These are phyloP conservation scores for Aaosphaeria arxii DNA, from an alignment of 2,329 filamentous ascomycete species.

Conservation along the genomic window DNA sequence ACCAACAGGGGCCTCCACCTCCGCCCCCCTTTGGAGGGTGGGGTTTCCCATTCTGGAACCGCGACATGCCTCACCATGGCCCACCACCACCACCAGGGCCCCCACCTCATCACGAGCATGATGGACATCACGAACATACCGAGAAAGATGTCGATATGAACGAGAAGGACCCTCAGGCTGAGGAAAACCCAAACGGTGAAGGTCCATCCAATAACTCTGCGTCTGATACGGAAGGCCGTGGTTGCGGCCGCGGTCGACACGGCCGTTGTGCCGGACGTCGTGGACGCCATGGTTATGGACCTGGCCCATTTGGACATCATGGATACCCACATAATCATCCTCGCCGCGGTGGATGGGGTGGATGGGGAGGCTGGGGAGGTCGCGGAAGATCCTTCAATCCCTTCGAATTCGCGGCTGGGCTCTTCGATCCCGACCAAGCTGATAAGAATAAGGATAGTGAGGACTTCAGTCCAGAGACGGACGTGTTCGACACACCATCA, in stretches of 20 bases:
- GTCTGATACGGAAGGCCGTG: slow-evolving; percentile 22
- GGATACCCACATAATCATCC: slow-evolving; percentile 10
- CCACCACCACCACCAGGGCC: slow-evolving; percentile 12
- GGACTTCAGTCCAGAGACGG: slow-evolving; percentile 63
- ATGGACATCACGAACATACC: slow-evolving; percentile 3
- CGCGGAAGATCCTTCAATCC: slow-evolving; percentile 18
- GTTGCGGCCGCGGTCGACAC: slow-evolving; percentile 13
- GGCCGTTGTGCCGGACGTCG: slow-evolving; percentile 15
- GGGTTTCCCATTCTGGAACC: slow-evolving; percentile 24
- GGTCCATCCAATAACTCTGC: slow-evolving; percentile 24
- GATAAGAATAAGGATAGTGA: slow-evolving; percentile 14
- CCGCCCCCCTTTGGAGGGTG: slow-evolving; percentile 28
- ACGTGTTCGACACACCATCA: slow-evolving; percentile 68
- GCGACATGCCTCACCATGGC: slow-evolving; percentile 26
- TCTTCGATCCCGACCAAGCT: slow-evolving; percentile 31
- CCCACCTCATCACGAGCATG: slow-evolving; percentile 9
- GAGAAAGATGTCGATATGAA: slow-evolving; percentile 13
- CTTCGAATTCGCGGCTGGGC: slow-evolving; percentile 26
- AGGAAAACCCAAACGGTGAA: slow-evolving; percentile 17
- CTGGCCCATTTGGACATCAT: slow-evolving; percentile 7
- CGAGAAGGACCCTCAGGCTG: slow-evolving; percentile 13
- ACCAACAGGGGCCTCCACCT: slow-evolving; percentile 21
- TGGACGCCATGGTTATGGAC: slow-evolving; percentile 12
- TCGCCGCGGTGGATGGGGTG: slow-evolving; percentile 18
- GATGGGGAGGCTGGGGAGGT: slow-evolving; percentile 10